Evolutionary conservation across 2,329 filamentous ascomycete genomes (phyloP).

Genomic region (Purpureocillium lavendulum): DNA sequence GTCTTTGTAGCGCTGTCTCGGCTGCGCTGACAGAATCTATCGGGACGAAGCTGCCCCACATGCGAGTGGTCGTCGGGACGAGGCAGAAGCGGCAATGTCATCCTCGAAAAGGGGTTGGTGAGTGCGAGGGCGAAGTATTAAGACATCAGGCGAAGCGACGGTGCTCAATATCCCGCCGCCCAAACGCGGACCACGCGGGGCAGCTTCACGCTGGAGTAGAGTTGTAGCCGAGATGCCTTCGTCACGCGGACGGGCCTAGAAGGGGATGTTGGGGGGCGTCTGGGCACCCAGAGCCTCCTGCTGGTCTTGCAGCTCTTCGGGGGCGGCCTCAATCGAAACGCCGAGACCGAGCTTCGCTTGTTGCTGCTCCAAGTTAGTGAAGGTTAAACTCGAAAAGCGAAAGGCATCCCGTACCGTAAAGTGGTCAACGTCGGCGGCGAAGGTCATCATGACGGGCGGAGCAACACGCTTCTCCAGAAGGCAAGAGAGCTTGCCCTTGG

Average conservation of each 20-base stretch:
- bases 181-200: too few species aligned
- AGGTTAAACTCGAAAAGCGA: conserved; percentile 6
- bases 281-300: conserved; percentile 54
- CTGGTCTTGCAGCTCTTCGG: conserved; percentile 81
- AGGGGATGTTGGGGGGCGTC: conserved; percentile 51
- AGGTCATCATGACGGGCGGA: conserved; percentile 85
- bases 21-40: too few species aligned
- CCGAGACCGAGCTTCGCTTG: conserved; percentile 90
- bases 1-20: too few species aligned
- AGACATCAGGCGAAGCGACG: conserved; percentile 17
- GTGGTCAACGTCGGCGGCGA: conserved; percentile 95
- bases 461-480: conserved; percentile 93
- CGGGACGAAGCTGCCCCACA: too few species aligned
- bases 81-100: too few species aligned
- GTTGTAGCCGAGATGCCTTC: conserved; percentile 11
- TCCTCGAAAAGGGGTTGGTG: conserved; percentile 3
- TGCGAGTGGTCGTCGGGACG: too few species aligned
- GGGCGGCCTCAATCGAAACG: conserved; percentile 80
- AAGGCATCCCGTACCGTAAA: conserved; percentile 59
- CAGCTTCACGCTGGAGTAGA: conserved; percentile 5
- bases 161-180: conserved; percentile 10
- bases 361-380: conserved; percentile 54
- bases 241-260: conserved; percentile 35
- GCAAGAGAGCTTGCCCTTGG: conserved; percentile 86
- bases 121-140: conserved; percentile 17